Base-by-base conservation (phyloP, 495 filamentous ascomycete species). In the Evernia prunastri region DNA sequence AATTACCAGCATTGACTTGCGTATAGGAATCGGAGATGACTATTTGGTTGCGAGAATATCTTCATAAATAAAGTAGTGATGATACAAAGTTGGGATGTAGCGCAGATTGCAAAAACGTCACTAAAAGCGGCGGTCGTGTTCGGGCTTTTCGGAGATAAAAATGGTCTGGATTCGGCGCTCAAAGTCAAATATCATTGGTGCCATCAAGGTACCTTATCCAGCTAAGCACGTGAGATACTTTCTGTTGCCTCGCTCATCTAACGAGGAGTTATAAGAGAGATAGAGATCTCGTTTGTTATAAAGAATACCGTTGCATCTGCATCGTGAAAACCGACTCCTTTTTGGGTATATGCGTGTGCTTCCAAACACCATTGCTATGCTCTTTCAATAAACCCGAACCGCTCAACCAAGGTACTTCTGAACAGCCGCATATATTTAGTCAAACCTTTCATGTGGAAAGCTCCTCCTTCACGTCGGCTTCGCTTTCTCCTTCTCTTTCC, bases 401-500 rank as follows among this genome's bases (percentile, higher is more conserved):
- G 15, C 25, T 18, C 29, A 17, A 29, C 29, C 6, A n/a, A n/a
- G n/a, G n/a, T n/a, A 33, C 51, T 9, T 29, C 18, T 1, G 29
- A 54, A 33, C 12, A 15, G 47, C 25, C 29, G 23, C 23, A 29
- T 17, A 25, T 17, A 17, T 29, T n/a, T 33, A 20, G 20, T 33
- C 29, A 15, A 31, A 31, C 17, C 1, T 20, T 45, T 45, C 29
- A 59, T 45, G 31, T 39, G 11, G 15, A 18, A 59, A 37, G 20
- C 13, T 60, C 33, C 47, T 58, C 61, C 42, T 61, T n/a, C n/a
- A n/a, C 37, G 15, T 40, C 37, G 2, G 9, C 37, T 13, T 62
- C 29, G 36, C 51, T 1, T 59, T 47, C 58, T 31, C 54, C 58
- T 67, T 63, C 73, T 72, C 80, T 60, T 82, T 78, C 64, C 76